Percentiles rank a stretch among this genome's conserved stretches.
Conservation (phyloP, 768 basidiomycete genomes). For the Termitomyces sp. region DNA sequence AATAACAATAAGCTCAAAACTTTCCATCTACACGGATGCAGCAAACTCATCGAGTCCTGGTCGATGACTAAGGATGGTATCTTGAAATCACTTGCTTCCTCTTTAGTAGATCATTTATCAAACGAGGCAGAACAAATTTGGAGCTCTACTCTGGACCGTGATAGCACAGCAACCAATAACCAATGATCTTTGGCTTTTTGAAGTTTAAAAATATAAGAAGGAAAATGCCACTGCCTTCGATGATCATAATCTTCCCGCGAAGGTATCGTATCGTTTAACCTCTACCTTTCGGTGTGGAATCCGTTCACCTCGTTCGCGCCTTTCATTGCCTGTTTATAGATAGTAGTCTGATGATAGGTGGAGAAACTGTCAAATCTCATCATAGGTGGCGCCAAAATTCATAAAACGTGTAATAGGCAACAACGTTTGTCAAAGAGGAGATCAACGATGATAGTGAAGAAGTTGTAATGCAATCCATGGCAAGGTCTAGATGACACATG, state of each 20-base stretch:
- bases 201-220: background rate
- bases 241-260: background rate
- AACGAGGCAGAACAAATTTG: background rate
- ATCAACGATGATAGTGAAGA: background rate
- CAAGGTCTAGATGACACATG: background rate
- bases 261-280: background rate
- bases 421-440: background rate
- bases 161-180: background rate
- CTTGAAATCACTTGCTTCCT: background rate
- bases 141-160: background rate
- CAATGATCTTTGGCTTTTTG: background rate
- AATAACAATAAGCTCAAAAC: background rate
- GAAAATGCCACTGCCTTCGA: no score
- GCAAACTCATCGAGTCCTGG: background rate
- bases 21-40: background rate
- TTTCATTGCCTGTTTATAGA: background rate
- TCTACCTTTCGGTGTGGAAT: no score
- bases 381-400: background rate
- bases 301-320: background rate
- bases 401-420: background rate
- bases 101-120: background rate
- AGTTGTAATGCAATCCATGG: background rate
- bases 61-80: background rate
- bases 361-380: background rate
- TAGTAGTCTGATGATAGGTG: background rate